phyloP scores from a whole-genome alignment of 805 yeast species.

The Starmerella apicola region DNA sequence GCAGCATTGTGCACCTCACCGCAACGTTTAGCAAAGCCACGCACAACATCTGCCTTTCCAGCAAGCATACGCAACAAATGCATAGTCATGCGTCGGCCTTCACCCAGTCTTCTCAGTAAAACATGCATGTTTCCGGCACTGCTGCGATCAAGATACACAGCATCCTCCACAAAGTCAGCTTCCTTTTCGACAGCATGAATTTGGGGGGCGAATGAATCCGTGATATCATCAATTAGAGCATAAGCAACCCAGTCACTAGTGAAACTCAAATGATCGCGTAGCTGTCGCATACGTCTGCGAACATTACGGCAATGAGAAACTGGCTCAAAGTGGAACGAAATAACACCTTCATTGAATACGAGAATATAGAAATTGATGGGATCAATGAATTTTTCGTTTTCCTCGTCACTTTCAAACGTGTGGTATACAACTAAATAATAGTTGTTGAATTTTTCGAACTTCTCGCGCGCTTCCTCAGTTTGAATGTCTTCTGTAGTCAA shows the following conservation, averaged over 20 bases:
- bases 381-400: constrained; percentile 40
- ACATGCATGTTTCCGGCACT: constrained; percentile 31
- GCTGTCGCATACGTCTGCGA: constrained; percentile 50
- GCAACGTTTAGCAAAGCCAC: constrained; percentile 91
- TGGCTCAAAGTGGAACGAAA: constrained; percentile 49
- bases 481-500: constrained; percentile 95
- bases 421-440: constrained; percentile 96
- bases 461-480: constrained; percentile 93
- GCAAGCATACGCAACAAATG: constrained; percentile 76
- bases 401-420: constrained; percentile 86
- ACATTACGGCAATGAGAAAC: constrained; percentile 49
- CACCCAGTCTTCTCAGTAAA: constrained; percentile 76
- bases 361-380: constrained; percentile 51
- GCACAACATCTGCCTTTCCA: constrained; percentile 92
- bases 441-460: constrained; percentile 79
- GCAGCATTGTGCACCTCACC: constrained; percentile 60
- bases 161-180: constrained; percentile 59
- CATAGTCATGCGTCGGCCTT: constrained; percentile 84
- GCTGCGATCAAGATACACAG: constrained; percentile 56
- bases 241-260: constrained; percentile 56
- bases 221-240: constrained; percentile 53
- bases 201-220: constrained; percentile 52
- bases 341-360: constrained; percentile 47
- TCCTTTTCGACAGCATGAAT: constrained; percentile 47
- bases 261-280: constrained; percentile 47